Evolutionary conservation across 1,284 basidiomycete genomes (phyloP), one percentile per base, ranked within the genome.

Genomic region (Ceratobasidium sp.): DNA sequence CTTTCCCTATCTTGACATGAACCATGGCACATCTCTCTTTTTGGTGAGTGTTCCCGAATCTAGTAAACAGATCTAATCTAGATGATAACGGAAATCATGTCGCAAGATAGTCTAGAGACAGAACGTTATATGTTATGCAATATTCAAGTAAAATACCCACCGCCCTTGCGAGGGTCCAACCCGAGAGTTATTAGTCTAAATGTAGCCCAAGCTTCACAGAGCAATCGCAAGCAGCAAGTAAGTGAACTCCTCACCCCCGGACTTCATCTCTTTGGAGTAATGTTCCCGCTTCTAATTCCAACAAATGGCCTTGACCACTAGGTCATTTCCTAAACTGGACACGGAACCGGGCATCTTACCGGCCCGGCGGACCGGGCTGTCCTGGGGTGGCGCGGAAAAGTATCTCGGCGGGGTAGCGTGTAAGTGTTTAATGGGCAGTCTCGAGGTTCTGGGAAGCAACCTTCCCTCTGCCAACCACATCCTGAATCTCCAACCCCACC

Each of bases 361-460:
- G 68, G 68, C 37, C 68, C 68, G 68, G 54, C 68, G 68, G 68
- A 13, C 68, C 68, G 68, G 13, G 22, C 13, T 8, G 5, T n/a
- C 24, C 8, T n/a, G 5, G 9, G 27, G 65, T 43, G 51, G 51
- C 14, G 37, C 56, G 46, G 8, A 68, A 37, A 7, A 41, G 22
- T 34, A 51, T 27, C 65, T 68, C 51, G 65, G 51, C 51, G 41
- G 34, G 31, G 37, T 22, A 37, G 16, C 37, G 51, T 31, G 51
- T 37, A 39, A 34, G 54, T 71, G 68, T 39, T 58, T 59, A 71
- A 71, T 59, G 68, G 43, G 27, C 54, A 46, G 31, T 27, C 24
- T 31, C 37, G 53, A 54, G 51, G 56, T 71, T 68, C 65, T 24
- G 41, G 31, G 54, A 71, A 71, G 68, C 54, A 31, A 24, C 16